Evolutionary conservation across 2,329 filamentous ascomycete species (phyloP), one percentile per base, ranked within the genome.

Genomic region (Harringtonia aguacate): DNA sequence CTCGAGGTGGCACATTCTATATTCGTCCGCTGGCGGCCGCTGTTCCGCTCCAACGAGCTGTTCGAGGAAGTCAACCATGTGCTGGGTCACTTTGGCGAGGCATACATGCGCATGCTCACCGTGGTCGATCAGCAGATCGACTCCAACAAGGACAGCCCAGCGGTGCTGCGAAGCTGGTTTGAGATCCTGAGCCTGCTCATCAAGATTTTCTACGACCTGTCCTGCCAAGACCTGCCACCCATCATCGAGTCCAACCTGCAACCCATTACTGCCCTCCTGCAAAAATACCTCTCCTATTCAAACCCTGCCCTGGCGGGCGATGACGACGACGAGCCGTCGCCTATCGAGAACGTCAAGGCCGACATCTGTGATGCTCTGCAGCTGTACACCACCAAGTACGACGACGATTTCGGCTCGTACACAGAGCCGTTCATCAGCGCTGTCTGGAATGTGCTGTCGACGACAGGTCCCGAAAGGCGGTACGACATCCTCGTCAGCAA

Each of bases 21-120:
- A 55, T 98, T 97, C 67, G 86, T 84, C 61, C 75, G 92, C 61
- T 98, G 92, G 92, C 77, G 92, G 52, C 94, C 92, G 9, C 73
- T 98, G 34, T 95, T 94, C 67, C 80, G 85, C 49, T 95, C 89
- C 36, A 87, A 98, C 63, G 87, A 85, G 41, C 77, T 98, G 12
- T 98, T 88, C 62, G 84, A 79, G 30, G 92, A 98, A 66, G 94
- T 98, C 68, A 92, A 95, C 63, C 92, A 98, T 67, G 94, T 98
- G 45, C 75, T 98, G 42, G 69, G 70, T 48, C 87, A 81, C 46
- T 97, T 98, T 61, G 85, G 86, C 47, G 69, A 76, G 33, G 84
- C 92, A 0, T 97, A 94, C 61, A 72, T 97, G 45, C 73, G 77
- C 44, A 73, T 97, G 48, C 78, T 95, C 53, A 75, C 78, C 55